These are phyloP conservation scores for Lathyrus tuberosus DNA, from an alignment of 306 rosid species.

Conservation along the genomic window DNA sequence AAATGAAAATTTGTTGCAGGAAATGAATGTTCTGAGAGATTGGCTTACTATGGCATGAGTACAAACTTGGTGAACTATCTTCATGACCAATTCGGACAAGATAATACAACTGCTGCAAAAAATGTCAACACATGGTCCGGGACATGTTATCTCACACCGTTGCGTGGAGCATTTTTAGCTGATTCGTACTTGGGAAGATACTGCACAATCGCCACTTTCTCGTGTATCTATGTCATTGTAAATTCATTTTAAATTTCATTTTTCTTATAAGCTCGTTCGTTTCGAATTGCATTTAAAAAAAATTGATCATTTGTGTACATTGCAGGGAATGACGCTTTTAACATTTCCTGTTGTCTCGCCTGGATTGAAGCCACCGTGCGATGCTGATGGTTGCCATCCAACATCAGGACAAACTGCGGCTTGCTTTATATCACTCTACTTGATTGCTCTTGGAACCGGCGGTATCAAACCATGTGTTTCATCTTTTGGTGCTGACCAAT, in stretches of 20 bases:
- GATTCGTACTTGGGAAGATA: slow-evolving; percentile 87
- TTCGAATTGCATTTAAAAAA: not conserved
- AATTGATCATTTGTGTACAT: slow-evolving; percentile 15
- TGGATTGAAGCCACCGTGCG: slow-evolving; percentile 64
- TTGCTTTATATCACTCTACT: slow-evolving; percentile 59
- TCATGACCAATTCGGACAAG: slow-evolving; percentile 51
- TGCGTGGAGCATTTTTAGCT: slow-evolving; percentile 84
- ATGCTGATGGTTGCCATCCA: slow-evolving; percentile 55
- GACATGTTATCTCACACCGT: slow-evolving; percentile 80
- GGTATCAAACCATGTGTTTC: slow-evolving; percentile 91
- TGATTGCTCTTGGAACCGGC: slow-evolving; percentile 85
- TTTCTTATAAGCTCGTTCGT: slow-evolving; percentile 25
- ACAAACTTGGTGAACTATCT: slow-evolving; percentile 89
- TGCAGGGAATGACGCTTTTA: slow-evolving; percentile 62
- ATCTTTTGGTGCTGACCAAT: slow-evolving; percentile 87
- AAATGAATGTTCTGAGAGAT: slow-evolving; percentile 81
- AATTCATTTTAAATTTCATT: slow-evolving; percentile 30
- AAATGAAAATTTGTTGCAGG: slow-evolving; percentile 46
- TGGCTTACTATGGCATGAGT: slow-evolving; percentile 90
- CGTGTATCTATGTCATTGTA: slow-evolving; percentile 66
- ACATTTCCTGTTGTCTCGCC: slow-evolving; percentile 57
- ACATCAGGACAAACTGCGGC: slow-evolving; percentile 48
- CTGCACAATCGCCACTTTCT: slow-evolving; percentile 84
- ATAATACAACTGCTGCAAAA: slow-evolving; percentile 64
- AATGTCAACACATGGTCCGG: slow-evolving; percentile 73